A percentile compares a stretch with the other conserved stretches of the same genome.
Evolutionary conservation across 495 filamentous ascomycete genomes (phyloP).

Genomic region (Aspergillus funiculosus): DNA sequence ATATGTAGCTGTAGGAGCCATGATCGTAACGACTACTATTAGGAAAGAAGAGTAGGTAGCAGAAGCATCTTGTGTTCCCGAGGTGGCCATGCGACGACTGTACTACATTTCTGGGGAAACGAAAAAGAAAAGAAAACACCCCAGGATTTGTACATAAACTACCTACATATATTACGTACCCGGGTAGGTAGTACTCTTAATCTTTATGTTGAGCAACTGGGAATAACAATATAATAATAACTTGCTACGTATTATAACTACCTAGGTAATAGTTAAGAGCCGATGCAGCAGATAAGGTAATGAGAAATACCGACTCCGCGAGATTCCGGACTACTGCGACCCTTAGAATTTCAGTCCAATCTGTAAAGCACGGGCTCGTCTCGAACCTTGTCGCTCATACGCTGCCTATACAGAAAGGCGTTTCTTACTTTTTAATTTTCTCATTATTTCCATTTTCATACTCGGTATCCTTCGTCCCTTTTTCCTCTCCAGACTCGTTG

Average conservation of each 20-base stretch:
- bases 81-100: no score
- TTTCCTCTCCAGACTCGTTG: neutral
- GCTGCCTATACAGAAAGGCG: neutral
- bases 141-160: neutral
- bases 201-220: no score
- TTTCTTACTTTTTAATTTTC: neutral
- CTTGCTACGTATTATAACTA: no score
- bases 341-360: neutral
- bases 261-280: no score
- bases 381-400: neutral
- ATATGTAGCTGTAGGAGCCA: no score
- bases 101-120: no score
- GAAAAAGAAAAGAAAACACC: neutral
- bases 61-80: no score
- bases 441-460: neutral
- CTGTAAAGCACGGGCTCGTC: conserved; percentile 4
- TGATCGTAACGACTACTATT: no score
- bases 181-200: neutral
- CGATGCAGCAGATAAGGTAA: conserved; percentile 1
- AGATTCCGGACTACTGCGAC: conserved; percentile 10
- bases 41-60: no score
- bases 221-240: no score
- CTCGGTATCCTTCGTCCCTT: neutral
- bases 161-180: neutral
- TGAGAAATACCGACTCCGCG: conserved; percentile 10